Percentiles rank a stretch among this genome's conserved stretches.
Conservation (phyloP, 768 basidiomycete species). For the Boletus bicolor region DNA sequence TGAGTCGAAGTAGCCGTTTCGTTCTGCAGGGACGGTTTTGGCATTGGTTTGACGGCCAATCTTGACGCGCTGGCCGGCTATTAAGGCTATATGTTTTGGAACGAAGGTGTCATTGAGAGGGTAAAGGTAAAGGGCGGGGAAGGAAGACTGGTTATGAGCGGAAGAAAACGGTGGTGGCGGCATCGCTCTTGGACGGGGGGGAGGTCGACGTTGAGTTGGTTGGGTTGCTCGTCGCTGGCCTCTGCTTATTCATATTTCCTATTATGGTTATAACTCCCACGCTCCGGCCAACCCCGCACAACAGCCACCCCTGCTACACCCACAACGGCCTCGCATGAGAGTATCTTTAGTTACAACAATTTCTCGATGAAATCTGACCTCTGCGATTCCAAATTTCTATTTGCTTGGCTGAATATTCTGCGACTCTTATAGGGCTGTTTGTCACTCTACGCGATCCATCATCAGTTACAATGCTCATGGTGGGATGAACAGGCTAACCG, state of each 20-base stretch:
- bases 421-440: no score
- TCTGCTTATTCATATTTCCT: slow-evolving; percentile 13
- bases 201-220: slow-evolving; percentile 16
- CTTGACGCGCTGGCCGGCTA: slow-evolving; percentile 64
- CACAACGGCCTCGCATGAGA: no score
- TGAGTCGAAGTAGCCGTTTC: slow-evolving; percentile 96
- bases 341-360: no score
- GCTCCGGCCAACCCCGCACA: slow-evolving; percentile 3
- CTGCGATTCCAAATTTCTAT: neutral
- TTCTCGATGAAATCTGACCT: no score
- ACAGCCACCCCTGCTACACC: no score
- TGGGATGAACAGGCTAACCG: neutral
- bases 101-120: slow-evolving; percentile 93
- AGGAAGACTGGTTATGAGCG: slow-evolving; percentile 23
- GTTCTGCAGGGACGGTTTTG: slow-evolving; percentile 88
- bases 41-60: slow-evolving; percentile 96
- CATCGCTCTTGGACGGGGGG: slow-evolving; percentile 26
- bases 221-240: slow-evolving; percentile 8
- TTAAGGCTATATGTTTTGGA: slow-evolving; percentile 89
- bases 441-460: neutral
- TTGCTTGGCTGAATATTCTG: no score
- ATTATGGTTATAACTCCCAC: slow-evolving; percentile 4
- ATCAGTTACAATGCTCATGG: neutral
- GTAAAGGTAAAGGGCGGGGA: slow-evolving; percentile 66
- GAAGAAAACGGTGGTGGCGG: slow-evolving; percentile 34